Percentiles rank a stretch among this genome's conserved stretches.
phyloP scores from a whole-genome alignment of 176 grass and related monocot genomes.

The Chrysopogon serrulatus region DNA sequence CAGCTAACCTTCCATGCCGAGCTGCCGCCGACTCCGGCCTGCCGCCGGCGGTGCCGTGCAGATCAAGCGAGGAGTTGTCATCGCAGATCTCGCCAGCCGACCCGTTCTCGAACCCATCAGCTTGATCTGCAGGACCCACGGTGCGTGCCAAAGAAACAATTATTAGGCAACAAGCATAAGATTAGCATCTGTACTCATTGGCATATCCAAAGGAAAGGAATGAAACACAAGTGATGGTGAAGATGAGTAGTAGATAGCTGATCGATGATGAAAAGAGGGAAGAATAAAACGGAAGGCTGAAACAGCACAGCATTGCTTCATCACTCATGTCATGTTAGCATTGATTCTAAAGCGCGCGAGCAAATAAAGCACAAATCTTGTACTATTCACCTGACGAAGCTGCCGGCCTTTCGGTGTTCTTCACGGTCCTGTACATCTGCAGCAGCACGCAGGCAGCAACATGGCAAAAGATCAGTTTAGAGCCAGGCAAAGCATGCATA shows the following conservation, averaged over 20 bases:
- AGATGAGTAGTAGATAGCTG: background rate
- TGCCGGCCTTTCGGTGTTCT: constrained; percentile 75
- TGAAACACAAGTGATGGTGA: constrained; percentile 3
- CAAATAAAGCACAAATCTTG: constrained; percentile 18
- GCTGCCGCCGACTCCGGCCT: constrained; percentile 5
- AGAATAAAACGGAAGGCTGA: constrained; percentile 43
- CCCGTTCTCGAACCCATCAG: constrained; percentile 59
- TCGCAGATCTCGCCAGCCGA: constrained; percentile 66
- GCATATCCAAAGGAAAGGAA: background rate
- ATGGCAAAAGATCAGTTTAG: constrained; percentile 17
- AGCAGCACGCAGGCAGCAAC: background rate
- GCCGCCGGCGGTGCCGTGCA: constrained; percentile 2
- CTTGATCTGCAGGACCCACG: constrained; percentile 30
- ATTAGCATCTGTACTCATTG: background rate
- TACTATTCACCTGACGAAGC: constrained; percentile 60
- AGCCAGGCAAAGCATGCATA: background rate
- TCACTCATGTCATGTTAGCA: constrained; percentile 17
- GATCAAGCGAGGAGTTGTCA: constrained; percentile 54
- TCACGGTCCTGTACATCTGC: constrained; percentile 83
- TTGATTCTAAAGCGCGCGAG: constrained; percentile 33
- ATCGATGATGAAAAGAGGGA: background rate
- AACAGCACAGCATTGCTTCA: background rate
- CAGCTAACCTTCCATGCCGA: constrained; percentile 48
- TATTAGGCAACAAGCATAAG: background rate
- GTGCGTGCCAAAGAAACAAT: background rate